Evolutionary conservation across 805 yeast species (phyloP).

Genomic region (Lipomyces chichibuensis): DNA sequence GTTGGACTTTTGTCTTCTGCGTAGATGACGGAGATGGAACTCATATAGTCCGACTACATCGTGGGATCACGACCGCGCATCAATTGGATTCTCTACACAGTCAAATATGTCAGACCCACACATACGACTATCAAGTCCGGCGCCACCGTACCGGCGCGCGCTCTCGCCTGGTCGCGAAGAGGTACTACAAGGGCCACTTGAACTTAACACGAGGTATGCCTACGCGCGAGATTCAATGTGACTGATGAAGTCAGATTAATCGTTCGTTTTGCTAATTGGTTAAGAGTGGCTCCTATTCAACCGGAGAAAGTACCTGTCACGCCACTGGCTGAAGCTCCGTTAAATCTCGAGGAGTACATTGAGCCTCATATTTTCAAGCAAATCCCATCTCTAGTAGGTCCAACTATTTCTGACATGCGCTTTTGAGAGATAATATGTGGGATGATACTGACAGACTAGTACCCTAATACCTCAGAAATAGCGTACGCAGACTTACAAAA

Average conservation of each 20-base stretch:
- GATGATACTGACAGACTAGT: slow-evolving; percentile 1
- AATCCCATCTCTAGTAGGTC: slow-evolving; percentile 24
- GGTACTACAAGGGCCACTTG: slow-evolving; percentile 17
- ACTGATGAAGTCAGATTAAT: neutral
- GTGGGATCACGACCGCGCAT: neutral
- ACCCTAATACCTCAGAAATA: slow-evolving; percentile 10
- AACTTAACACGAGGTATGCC: neutral
- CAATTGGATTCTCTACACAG: neutral
- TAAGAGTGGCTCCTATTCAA: neutral
- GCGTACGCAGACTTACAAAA: slow-evolving; percentile 13
- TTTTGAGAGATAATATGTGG: neutral
- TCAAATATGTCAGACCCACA: neutral
- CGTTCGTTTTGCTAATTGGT: neutral
- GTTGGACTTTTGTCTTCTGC: too few species aligned
- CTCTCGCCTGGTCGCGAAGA: slow-evolving; percentile 22
- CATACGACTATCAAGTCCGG: slow-evolving; percentile 7
- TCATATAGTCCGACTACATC: neutral
- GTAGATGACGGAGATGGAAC: neutral
- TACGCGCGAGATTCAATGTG: neutral
- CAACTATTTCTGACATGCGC: neutral
- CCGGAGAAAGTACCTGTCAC: slow-evolving; percentile 14
- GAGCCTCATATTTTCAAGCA: slow-evolving; percentile 26
- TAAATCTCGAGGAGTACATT: slow-evolving; percentile 18
- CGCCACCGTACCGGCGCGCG: slow-evolving; percentile 17
- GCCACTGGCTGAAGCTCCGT: slow-evolving; percentile 25